Base-by-base conservation (phyloP, 2,329 filamentous ascomycete genomes). In the Ophiosphaerella korrae region DNA sequence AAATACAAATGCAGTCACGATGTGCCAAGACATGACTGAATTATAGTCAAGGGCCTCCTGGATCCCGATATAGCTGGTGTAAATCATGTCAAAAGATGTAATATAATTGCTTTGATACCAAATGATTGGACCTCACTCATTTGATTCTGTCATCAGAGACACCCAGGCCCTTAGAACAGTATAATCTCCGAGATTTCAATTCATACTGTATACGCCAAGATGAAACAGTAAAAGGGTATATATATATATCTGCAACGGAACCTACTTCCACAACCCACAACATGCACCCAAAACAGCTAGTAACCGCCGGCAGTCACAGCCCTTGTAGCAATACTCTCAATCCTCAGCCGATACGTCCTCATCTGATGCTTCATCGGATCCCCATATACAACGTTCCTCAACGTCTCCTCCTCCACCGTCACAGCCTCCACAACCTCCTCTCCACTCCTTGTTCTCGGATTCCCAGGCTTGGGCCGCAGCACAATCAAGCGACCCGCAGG, bases 361-460 rank as follows among this genome's bases (percentile, higher is more conserved):
- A 96, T 95, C 60, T 86, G 80, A 75, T 95, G 91, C 68, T 86
- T 88, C 37, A 90, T 78, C 0, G 89, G 88, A 68, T 96, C 90
- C 0, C 91, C 91, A 82, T 91, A 96, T 3, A 96, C 79, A 0
- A 92, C 82, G 1, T 79, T 81, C 21, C 88, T 78, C 43, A 96
- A 72, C 66, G 89, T 79, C 37, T 87, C 83, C 57, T 94, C 88
- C 0, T 78, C 82, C 7, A 87, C 82, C 8, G 86, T 80, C 54
- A 87, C 86, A 2, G 89, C 89, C 40, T 89, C 82, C 0, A 92
- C 82, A 4, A 85, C 83, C 42, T 67, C 66, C 23, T 67, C 50
- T 75, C 73, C 51, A 2, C 36, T 48, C 77, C 82, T 56, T 1
- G 13, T 29, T 12, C 33, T 8, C 21, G n/a, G 16, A 29, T n/a